Percentiles rank a stretch among this genome's conserved stretches.
These are phyloP conservation scores for Pyrrhoderma lamaoense DNA, from an alignment of 1,284 basidiomycete species.

Conservation along the genomic window DNA sequence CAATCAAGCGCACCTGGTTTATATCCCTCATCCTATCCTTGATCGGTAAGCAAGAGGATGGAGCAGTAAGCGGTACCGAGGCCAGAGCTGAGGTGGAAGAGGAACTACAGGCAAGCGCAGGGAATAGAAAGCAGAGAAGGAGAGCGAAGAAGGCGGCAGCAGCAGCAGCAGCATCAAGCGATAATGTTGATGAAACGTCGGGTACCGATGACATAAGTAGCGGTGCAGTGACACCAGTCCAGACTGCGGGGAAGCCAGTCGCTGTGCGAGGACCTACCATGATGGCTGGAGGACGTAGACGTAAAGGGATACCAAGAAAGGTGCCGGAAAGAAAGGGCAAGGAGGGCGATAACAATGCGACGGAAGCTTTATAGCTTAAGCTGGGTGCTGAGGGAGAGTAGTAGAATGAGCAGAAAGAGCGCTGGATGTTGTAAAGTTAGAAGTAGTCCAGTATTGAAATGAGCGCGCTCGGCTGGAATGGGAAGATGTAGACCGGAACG, in stretches of 20 bases:
- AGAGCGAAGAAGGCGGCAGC: constrained; percentile 20
- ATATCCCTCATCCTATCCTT: constrained; percentile 31
- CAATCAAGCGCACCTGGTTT: constrained; percentile 47
- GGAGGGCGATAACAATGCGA: constrained; percentile 21
- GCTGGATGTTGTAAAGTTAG: no score
- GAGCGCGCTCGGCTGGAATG: neutral
- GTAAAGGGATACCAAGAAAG: constrained; percentile 12
- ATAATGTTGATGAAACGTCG: constrained; percentile 21
- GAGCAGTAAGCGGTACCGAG: constrained; percentile 20
- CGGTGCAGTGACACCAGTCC: constrained; percentile 33
- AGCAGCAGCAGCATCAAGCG: constrained; percentile 20
- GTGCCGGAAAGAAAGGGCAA: constrained; percentile 13
- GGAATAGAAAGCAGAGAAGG: constrained; percentile 28
- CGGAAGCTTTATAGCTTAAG: neutral
- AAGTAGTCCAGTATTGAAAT: no score
- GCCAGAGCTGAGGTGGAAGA: constrained; percentile 23
- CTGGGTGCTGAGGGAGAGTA: neutral
- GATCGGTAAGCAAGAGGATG: constrained; percentile 26
- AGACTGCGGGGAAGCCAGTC: neutral
- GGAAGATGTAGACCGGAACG: neutral
- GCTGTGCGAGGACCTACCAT: constrained; percentile 8
- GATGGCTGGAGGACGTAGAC: constrained; percentile 14
- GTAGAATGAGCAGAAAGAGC: no score
- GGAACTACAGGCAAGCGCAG: constrained; percentile 20
- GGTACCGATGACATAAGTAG: constrained; percentile 37